Base-by-base conservation (phyloP, 257 asterid genomes). In the Solanum pimpinellifolium region DNA sequence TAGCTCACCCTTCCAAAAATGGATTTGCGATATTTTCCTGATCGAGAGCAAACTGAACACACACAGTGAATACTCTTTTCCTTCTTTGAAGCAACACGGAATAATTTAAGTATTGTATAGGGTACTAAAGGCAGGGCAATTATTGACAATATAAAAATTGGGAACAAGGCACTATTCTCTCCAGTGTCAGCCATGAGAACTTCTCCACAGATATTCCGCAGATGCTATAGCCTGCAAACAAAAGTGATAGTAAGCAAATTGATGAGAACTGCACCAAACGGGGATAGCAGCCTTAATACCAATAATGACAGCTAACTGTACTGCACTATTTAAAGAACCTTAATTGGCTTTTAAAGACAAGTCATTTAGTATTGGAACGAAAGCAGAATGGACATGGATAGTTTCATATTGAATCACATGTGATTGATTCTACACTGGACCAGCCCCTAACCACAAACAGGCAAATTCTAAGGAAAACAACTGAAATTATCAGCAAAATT, bases 121-220 rank as follows among this genome's bases (percentile, higher is more conserved):
- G 98, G 99, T 68, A 97, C 94, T 86, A 97, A 92, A 84, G 98
- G 98, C 92, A 97, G 86, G 37, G 98, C 98, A 33, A 97, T 90
- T 86, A 95, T 92, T 4, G 99, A 92, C 89, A 97, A 73, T 68
- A 97, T 92, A 89, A 97, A 97, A 89, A 95, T 94, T 25, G 98
- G 99, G 91, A 97, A 97, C 65, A 97, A 80, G 5, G 98, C 95
- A 87, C 93, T 92, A 77, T 93, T 95, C 81, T 95, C 99, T 87
- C 93, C 98, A 73, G 97, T 86, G 90, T 91, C 93, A 87, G 96
- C 95, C 98, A 95, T 97, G 90, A 83, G 87, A 90, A 87, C 69
- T 89, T 87, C 76, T 83, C 52, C 83, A 66, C 78, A 60, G 56
- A 90, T 69, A 85, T 86, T 31, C 47, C 52, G 49, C 65, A 88